These are phyloP conservation scores for Blastobotrys robertii DNA, from an alignment of 805 yeast species.

Conservation along the genomic window DNA sequence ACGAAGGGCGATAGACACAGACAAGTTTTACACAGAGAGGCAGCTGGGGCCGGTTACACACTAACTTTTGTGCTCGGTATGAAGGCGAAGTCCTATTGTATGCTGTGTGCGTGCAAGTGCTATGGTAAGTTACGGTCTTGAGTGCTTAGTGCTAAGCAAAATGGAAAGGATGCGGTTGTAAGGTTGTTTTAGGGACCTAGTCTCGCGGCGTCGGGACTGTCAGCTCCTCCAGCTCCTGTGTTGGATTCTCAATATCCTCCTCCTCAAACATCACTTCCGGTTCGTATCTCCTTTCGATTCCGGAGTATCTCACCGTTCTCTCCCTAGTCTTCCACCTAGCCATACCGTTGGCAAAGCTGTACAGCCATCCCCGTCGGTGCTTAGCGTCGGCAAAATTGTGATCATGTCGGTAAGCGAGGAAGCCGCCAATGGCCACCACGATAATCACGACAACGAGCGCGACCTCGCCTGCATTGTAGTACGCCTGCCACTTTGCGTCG, in stretches of 20 bases:
- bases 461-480: slow-evolving; percentile 29
- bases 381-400: slow-evolving; percentile 8
- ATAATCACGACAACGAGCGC: slow-evolving; percentile 29
- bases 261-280: too few relatives aligned
- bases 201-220: too few relatives aligned
- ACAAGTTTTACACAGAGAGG: slow-evolving; percentile 46
- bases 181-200: too few relatives aligned
- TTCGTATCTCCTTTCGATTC: too few relatives aligned
- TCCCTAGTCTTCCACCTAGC: slow-evolving; percentile 14
- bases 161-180: too few relatives aligned
- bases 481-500: slow-evolving; percentile 29
- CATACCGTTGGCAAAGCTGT: slow-evolving; percentile 13
- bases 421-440: slow-evolving; percentile 12
- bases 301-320: background rate
- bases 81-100: too few relatives aligned
- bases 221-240: too few relatives aligned
- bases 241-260: too few relatives aligned
- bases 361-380: slow-evolving; percentile 5
- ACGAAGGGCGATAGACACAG: slow-evolving; percentile 80
- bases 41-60: slow-evolving; percentile 18
- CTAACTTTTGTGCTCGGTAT: too few relatives aligned
- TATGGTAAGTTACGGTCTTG: too few relatives aligned
- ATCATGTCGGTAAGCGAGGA: slow-evolving; percentile 15
- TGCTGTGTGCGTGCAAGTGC: too few relatives aligned
- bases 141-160: too few relatives aligned